phyloP scores from a whole-genome alignment of 768 basidiomycete genomes.

The Rhodotorula toruloides region DNA sequence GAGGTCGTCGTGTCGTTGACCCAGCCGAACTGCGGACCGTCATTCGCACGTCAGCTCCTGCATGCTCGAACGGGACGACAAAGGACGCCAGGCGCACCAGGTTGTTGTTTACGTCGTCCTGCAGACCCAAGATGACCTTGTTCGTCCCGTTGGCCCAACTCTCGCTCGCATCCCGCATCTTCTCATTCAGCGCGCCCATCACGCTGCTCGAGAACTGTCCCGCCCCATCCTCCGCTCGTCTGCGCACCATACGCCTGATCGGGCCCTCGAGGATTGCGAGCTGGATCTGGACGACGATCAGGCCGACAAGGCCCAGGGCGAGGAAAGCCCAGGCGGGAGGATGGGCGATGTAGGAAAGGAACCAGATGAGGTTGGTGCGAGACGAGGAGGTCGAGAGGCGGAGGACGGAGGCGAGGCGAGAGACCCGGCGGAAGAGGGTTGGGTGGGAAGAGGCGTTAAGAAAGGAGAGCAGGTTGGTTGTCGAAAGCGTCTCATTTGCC shows the following conservation, averaged over 20 bases:
- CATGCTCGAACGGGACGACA: neutral
- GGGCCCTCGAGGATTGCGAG: slow-evolving; percentile 66
- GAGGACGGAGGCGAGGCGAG: slow-evolving; percentile 54
- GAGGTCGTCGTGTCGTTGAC: slow-evolving; percentile 81
- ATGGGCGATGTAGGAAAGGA: slow-evolving; percentile 84
- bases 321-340: slow-evolving; percentile 84
- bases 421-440: slow-evolving; percentile 62
- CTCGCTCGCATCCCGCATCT: slow-evolving; percentile 63
- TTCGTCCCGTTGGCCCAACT: slow-evolving; percentile 76
- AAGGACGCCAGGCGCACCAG: slow-evolving; percentile 36
- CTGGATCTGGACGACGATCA: slow-evolving; percentile 81
- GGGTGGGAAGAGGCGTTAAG: slow-evolving; percentile 66
- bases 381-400: slow-evolving; percentile 56
- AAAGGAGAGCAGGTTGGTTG: slow-evolving; percentile 64
- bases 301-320: slow-evolving; percentile 83
- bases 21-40: slow-evolving; percentile 71
- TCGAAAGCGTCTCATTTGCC: slow-evolving; percentile 14
- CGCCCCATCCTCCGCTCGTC: slow-evolving; percentile 58
- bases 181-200: slow-evolving; percentile 65
- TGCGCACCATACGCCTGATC: slow-evolving; percentile 63
- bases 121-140: slow-evolving; percentile 60
- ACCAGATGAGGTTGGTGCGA: slow-evolving; percentile 74
- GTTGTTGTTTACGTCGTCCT: slow-evolving; percentile 67
- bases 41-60: neutral
- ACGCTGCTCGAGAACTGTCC: slow-evolving; percentile 67